These are phyloP conservation scores for Starmerella asiatica DNA, from an alignment of 805 yeast species.

Conservation along the genomic window DNA sequence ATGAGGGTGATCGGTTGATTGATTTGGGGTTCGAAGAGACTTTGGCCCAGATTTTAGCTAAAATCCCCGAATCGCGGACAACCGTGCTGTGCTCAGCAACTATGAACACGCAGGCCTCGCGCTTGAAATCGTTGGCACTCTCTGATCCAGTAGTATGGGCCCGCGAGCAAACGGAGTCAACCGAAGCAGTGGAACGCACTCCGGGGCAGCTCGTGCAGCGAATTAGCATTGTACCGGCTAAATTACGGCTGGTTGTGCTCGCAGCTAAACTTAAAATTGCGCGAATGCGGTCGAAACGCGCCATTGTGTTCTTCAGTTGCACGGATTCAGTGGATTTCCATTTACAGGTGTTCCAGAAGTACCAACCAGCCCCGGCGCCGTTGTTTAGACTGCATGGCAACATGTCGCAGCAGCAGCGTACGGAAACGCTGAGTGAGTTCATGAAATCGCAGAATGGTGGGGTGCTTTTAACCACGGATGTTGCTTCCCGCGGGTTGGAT, in stretches of 20 bases:
- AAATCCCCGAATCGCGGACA: constrained; percentile 55
- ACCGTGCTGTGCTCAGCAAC: constrained; percentile 92
- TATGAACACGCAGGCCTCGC: constrained; percentile 62
- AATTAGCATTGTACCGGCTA: constrained; percentile 79
- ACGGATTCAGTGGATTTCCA: constrained; percentile 96
- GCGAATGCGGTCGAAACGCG: constrained; percentile 20
- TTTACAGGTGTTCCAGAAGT: constrained; percentile 55
- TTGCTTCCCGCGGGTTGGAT: constrained; percentile 94
- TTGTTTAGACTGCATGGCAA: constrained; percentile 81
- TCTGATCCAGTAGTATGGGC: constrained; percentile 56
- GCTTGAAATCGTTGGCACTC: constrained; percentile 66
- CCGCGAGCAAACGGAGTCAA: constrained; percentile 24
- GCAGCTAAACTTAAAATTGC: constrained; percentile 49
- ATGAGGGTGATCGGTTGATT: constrained; percentile 93
- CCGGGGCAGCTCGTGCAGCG: constrained; percentile 86
- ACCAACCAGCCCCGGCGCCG: constrained; percentile 34
- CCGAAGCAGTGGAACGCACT: constrained; percentile 34
- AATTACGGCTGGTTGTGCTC: constrained; percentile 70
- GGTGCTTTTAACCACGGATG: constrained; percentile 87
- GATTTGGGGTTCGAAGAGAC: constrained; percentile 96
- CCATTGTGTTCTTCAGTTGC: constrained; percentile 78
- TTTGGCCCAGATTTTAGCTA: constrained; percentile 51
- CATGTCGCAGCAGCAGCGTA: constrained; percentile 67
- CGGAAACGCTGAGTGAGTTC: constrained; percentile 44
- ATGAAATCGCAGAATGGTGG: constrained; percentile 32